Percentiles rank a stretch among this genome's conserved stretches.
Conservation (phyloP, 495 filamentous ascomycete genomes). For the Aspergillus panamensis region DNA sequence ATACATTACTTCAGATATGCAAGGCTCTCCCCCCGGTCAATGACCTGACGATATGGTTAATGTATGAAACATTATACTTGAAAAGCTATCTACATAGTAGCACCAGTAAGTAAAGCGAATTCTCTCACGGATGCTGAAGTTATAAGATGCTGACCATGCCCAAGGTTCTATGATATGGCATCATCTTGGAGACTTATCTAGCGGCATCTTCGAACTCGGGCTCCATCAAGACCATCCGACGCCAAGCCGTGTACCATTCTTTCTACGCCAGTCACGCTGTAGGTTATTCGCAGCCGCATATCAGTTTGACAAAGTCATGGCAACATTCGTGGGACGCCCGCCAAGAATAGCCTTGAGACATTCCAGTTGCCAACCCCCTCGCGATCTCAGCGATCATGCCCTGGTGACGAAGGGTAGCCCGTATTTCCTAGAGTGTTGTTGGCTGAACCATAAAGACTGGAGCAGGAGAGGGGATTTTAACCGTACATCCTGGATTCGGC, state of each 20-base stretch:
- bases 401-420: constrained; percentile 37
- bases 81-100: constrained; percentile 24
- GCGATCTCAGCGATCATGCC: constrained; percentile 51
- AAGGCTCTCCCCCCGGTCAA: constrained; percentile 31
- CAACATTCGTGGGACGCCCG: constrained; percentile 53
- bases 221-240: constrained; percentile 48
- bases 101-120: constrained; percentile 26
- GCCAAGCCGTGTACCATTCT: constrained; percentile 34
- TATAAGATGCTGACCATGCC: not conserved
- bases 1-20: constrained; percentile 29
- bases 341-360: constrained; percentile 49
- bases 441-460: constrained; percentile 51
- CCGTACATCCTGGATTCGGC: constrained; percentile 40
- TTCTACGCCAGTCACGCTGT: constrained; percentile 44
- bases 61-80: constrained; percentile 31
- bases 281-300: constrained; percentile 49
- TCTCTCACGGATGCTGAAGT: not conserved
- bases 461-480: constrained; percentile 36
- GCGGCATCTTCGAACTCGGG: constrained; percentile 49
- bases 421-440: constrained; percentile 29
- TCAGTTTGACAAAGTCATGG: constrained; percentile 46
- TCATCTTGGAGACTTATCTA: constrained; percentile 32
- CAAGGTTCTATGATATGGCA: constrained; percentile 30
- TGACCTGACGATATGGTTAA: constrained; percentile 32
- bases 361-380: constrained; percentile 48